phyloP scores from a whole-genome alignment of 305 asterid species.

The Plantago coronopus region DNA sequence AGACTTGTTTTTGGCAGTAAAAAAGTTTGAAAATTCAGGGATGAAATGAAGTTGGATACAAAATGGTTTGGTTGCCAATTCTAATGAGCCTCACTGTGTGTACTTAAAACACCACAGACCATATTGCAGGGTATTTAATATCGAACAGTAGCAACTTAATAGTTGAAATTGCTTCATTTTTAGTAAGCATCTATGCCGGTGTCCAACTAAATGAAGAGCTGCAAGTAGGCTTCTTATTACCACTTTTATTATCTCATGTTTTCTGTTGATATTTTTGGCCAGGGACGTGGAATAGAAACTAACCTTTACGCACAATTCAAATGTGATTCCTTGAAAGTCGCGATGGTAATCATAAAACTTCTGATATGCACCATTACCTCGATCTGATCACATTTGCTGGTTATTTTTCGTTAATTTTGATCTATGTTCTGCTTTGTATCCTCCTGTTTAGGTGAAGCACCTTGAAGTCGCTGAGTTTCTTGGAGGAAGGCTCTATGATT shows the following conservation, averaged over 20 bases:
- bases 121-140: too few relatives aligned
- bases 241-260: constrained; percentile 5
- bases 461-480: constrained; percentile 91
- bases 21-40: too few relatives aligned
- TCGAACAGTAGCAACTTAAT: too few relatives aligned
- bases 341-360: constrained; percentile 61
- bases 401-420: not conserved
- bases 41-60: too few relatives aligned
- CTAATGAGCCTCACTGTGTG: too few relatives aligned
- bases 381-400: not conserved
- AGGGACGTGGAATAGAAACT: constrained; percentile 98
- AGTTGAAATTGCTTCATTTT: too few relatives aligned
- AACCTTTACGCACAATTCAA: constrained; percentile 86
- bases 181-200: too few relatives aligned
- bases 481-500: constrained; percentile 92
- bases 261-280: constrained; percentile 18
- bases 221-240: too few relatives aligned
- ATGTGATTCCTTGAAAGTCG: constrained; percentile 89
- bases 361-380: not conserved
- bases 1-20: too few relatives aligned
- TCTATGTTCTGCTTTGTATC: constrained; percentile 7
- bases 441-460: constrained; percentile 76
- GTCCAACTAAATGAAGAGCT: too few relatives aligned
- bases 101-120: too few relatives aligned
- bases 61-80: too few relatives aligned